phyloP scores from a whole-genome alignment of 176 grass and related monocot species.

The Oryza rufipogon region DNA sequence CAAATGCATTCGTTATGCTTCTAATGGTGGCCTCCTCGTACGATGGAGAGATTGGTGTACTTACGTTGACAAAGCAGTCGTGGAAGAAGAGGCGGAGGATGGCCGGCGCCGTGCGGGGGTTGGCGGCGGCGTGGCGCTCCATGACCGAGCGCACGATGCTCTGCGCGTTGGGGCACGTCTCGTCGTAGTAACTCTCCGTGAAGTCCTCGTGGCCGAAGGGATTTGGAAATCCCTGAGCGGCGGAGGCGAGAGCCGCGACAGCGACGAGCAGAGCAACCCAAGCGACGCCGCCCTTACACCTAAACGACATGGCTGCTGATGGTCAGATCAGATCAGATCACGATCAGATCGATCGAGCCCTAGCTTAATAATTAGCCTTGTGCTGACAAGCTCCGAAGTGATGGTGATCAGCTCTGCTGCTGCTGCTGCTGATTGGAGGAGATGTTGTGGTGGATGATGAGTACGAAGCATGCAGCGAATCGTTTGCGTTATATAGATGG shows the following conservation, averaged over 20 bases:
- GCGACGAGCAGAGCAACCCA: neutral
- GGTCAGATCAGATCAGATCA: too few species aligned
- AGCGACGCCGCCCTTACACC: neutral
- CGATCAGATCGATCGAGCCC: too few species aligned
- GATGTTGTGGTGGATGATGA: neutral
- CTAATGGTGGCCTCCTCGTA: too few species aligned
- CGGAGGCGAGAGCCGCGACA: neutral
- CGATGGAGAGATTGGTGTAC: too few species aligned
- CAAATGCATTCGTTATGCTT: neutral
- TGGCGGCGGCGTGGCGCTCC: slow-evolving; percentile 18
- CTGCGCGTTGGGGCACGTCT: slow-evolving; percentile 52
- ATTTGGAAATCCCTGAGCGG: neutral
- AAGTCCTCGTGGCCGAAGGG: slow-evolving; percentile 1
- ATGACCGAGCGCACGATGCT: slow-evolving; percentile 41
- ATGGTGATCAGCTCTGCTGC: too few species aligned
- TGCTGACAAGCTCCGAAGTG: too few species aligned
- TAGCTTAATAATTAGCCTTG: too few species aligned
- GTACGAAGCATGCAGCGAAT: neutral
- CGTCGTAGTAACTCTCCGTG: slow-evolving; percentile 47
- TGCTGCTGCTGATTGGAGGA: neutral
- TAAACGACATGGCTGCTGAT: neutral
- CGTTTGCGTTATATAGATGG: neutral
- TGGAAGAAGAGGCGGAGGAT: slow-evolving; percentile 81
- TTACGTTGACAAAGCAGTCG: slow-evolving; percentile 76
- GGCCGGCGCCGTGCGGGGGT: slow-evolving; percentile 53